Percentiles rank a stretch among this genome's conserved stretches.
Conservation (phyloP, 2,329 filamentous ascomycete genomes). For the Pezicula neosporulosa region DNA sequence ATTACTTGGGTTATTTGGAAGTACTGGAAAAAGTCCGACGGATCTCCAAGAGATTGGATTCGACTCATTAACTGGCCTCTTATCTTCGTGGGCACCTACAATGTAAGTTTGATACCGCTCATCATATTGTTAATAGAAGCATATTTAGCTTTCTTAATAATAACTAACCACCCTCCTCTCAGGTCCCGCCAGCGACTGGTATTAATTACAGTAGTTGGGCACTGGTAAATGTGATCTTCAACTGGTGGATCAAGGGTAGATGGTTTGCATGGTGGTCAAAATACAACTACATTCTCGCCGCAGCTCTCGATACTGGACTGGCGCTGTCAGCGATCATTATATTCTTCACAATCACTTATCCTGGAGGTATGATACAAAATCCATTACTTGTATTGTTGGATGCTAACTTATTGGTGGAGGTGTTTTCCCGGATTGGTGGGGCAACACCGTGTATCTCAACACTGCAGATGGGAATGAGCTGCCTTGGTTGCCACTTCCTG, state of each 20-base stretch:
- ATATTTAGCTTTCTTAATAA: too few relatives aligned
- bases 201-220: conserved; percentile 74
- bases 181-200: conserved; percentile 52
- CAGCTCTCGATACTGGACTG: conserved; percentile 66
- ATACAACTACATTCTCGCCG: conserved; percentile 57
- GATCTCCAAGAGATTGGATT: conserved; percentile 12
- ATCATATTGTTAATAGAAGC: too few relatives aligned
- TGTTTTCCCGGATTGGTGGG: conserved; percentile 56
- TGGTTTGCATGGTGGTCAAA: conserved; percentile 63
- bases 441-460: conserved; percentile 29
- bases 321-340: conserved; percentile 65
- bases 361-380: conserved; percentile 45
- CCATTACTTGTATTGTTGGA: too few relatives aligned
- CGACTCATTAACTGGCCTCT: conserved; percentile 31
- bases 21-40: conserved; percentile 27
- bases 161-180: too few relatives aligned
- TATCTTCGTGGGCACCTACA: conserved; percentile 30
- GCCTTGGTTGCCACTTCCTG: conserved; percentile 11
- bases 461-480: conserved; percentile 16
- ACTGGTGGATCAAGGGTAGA: conserved; percentile 61
- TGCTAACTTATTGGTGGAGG: too few relatives aligned
- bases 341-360: conserved; percentile 65
- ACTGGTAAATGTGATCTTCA: conserved; percentile 67
- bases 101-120: conserved; percentile 17
- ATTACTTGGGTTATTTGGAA: conserved; percentile 39